Evolutionary conservation across 1,139 yeast species (phyloP), one percentile per base, ranked within the genome.

Genomic region (Blastobotrys raffinosifermentans): DNA sequence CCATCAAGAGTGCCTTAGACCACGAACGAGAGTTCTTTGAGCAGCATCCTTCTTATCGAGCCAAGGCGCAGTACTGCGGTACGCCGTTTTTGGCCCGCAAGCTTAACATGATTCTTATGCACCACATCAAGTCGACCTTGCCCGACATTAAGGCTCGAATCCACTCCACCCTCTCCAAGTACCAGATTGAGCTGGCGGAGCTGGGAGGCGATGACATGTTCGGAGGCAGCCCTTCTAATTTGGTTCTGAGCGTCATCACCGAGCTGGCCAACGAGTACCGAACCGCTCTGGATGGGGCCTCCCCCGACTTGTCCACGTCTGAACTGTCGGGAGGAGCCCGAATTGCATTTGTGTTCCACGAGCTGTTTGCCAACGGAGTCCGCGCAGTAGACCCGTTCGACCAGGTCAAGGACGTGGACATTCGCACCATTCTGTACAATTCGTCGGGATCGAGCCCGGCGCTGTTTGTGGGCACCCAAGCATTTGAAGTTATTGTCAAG

Each of bases 391-490:
- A 93, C 60, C 99, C 99, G 39, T 91, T 85, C 63, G 98, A 91
- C 59, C 95, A 89, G 62, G 89, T 91, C 54, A 87, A 86, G 65
- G 98, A 91, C 60, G 82, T 86, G 23, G 99, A 91, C 60, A 93
- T 93, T 53, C 79, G 98, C 64, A 91, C 98, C 10, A 89, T 91
- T 40, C 53, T 67, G 27, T 94, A 89, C 68, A 91, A 91, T 61
- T 85, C 96, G 31, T 83, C 96, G 10, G 98, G 98, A 57, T 82
- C 96, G 13, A 86, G 96, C 1, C 98, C 98, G n/a, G 84, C 96
- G 4, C 71, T 91, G 53, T 91, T 91, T 65, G 98, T 91, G 42
- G 98, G 97, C 32, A 91, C 98, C 5, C 91, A 86, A 55, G 97
- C 97, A 0, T 91, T 91, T 58, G 98, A 91, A 63, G 96, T 89